Base-by-base conservation (phyloP, 1,139 yeast genomes). In the Saccharomyces hybrid region DNA sequence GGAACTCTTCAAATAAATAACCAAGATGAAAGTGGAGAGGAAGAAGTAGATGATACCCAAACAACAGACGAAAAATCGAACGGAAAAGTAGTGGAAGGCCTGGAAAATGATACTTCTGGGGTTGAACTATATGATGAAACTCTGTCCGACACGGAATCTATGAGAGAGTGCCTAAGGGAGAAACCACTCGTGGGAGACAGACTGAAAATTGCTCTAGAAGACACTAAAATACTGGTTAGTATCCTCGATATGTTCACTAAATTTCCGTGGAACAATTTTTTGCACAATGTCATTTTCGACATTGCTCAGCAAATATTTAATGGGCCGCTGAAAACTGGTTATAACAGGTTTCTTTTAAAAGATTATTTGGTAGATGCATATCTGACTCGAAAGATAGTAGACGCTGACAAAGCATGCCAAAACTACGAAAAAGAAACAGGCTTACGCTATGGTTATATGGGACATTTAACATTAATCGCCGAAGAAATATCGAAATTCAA, bases 231-330 rank as follows among this genome's bases (percentile, higher is more conserved):
- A 57, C 79, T 93, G 53, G 77, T 84, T 46, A 83, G 88, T 47
- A 89, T 93, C 53, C 73, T 91, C 55, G 75, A 81, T 29, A 89
- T 93, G 95, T 90, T 93, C 68, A 88, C 88, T 78, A 80, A 81
- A 64, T 93, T 89, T 69, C 97, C 98, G 6, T 93, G 99, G 99
- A 93, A 93, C 72, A 93, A 93, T 69, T 93, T 93, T 67, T 77
- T 95, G 71, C 99, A 93, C 73, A 93, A 91, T 66, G 99, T 93
- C 56, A 98, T 93, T 5, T 93, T 93, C 73, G 99, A 93, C 70
- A 87, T 93, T 64, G 96, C 91, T 41, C 99, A 93, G 73, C 99
- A 93, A 71, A 86, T 91, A 14, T 80, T 93, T 67, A 91, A 90
- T 71, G 99, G 98, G 0, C 88, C 96, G 3, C 82, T 93, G 82